phyloP scores from a whole-genome alignment of 495 filamentous ascomycete genomes.

The Penicillium soppii region DNA sequence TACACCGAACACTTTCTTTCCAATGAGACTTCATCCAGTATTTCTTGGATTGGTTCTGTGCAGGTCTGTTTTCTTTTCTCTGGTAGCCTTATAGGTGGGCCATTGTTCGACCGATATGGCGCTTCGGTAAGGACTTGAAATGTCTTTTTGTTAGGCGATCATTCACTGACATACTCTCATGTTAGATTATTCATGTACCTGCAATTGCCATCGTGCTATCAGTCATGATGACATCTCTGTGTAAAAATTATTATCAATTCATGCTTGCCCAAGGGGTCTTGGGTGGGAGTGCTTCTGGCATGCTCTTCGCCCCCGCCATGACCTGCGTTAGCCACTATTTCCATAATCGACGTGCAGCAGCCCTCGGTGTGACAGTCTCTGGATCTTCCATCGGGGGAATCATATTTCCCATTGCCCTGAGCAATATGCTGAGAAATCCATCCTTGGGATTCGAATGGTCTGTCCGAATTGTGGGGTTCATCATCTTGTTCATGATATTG shows the following conservation, averaged over 20 bases:
- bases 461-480: slow-evolving; percentile 62
- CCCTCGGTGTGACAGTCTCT: slow-evolving; percentile 66
- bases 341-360: slow-evolving; percentile 56
- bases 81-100: no score
- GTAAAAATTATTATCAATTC: slow-evolving; percentile 7
- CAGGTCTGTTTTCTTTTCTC: no score
- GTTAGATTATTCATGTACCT: no score
- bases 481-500: slow-evolving; percentile 50
- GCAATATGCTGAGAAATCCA: slow-evolving; percentile 53
- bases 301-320: slow-evolving; percentile 60
- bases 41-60: no score
- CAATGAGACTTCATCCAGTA: no score
- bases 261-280: slow-evolving; percentile 6
- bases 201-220: no score
- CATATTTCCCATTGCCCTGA: slow-evolving; percentile 64
- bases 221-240: no score
- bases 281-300: slow-evolving; percentile 1
- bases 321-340: slow-evolving; percentile 63
- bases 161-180: no score
- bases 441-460: slow-evolving; percentile 66
- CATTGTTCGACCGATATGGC: no score
- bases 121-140: no score
- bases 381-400: slow-evolving; percentile 65
- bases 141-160: no score
- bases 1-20: no score